phyloP scores from a whole-genome alignment of 371 early-diverging fungal genomes.

The Actinomortierella wolfii region DNA sequence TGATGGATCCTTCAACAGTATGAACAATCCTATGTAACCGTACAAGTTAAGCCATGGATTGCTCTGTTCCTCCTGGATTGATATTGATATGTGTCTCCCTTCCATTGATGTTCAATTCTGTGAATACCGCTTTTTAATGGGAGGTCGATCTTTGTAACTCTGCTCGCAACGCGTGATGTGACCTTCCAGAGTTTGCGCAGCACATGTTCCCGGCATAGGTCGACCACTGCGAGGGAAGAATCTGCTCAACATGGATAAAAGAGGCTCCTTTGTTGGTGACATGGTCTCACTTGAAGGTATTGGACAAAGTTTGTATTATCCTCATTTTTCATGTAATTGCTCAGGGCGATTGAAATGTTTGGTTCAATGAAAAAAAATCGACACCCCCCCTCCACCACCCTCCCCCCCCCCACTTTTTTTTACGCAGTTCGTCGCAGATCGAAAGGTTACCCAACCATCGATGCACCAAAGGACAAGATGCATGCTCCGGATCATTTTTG shows the following conservation, averaged over 20 bases:
- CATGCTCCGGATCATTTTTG: no score
- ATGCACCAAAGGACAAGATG: no score
- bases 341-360: not conserved
- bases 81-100: no score
- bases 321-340: conserved; percentile 12
- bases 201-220: conserved; percentile 8
- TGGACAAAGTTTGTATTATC: conserved; percentile 6
- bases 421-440: conserved; percentile 14
- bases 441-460: conserved; percentile 12
- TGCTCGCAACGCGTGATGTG: not conserved
- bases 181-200: conserved; percentile 9
- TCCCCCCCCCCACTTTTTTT: conserved; percentile 9
- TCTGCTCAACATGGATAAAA: conserved; percentile 10
- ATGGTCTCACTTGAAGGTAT: conserved; percentile 21
- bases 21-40: no score
- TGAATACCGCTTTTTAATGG: not conserved
- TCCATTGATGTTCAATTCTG: no score
- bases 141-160: not conserved
- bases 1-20: no score
- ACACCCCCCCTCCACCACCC: conserved; percentile 2
- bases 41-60: no score
- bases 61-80: no score
- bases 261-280: conserved; percentile 14
- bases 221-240: conserved; percentile 13
- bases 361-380: no score